Percentiles rank a stretch among this genome's conserved stretches.
phyloP scores from a whole-genome alignment of 2,329 filamentous ascomycete genomes.

The Scedosporium minutisporum region DNA sequence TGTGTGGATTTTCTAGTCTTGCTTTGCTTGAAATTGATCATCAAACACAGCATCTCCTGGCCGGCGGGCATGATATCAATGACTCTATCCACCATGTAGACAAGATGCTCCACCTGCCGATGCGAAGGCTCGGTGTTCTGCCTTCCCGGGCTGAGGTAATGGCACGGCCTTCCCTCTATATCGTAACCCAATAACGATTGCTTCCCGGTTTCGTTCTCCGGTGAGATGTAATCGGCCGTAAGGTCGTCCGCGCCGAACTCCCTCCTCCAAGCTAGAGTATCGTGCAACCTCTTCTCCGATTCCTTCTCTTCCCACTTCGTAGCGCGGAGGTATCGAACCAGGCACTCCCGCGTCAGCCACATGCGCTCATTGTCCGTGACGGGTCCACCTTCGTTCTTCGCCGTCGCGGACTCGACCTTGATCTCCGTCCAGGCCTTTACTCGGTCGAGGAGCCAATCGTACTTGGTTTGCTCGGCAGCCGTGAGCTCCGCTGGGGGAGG shows the following conservation, averaged over 20 bases:
- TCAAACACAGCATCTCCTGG: slow-evolving; percentile 75
- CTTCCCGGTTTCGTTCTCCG: slow-evolving; percentile 95
- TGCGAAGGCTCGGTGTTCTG: slow-evolving; percentile 88
- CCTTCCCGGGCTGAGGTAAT: slow-evolving; percentile 79
- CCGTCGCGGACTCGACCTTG: slow-evolving; percentile 35
- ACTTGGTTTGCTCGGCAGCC: slow-evolving; percentile 71
- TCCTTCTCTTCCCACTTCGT: slow-evolving; percentile 79
- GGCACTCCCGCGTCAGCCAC: slow-evolving; percentile 86
- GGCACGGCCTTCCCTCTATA: slow-evolving; percentile 72
- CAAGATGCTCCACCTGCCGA: slow-evolving; percentile 83
- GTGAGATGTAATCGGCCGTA: slow-evolving; percentile 78
- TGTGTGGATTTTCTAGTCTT: slow-evolving; percentile 63
- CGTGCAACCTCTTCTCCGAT: slow-evolving; percentile 67
- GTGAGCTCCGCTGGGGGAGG: slow-evolving; percentile 49
- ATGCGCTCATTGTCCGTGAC: slow-evolving; percentile 72
- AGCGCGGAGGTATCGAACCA: slow-evolving; percentile 85
- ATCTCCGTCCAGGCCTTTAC: slow-evolving; percentile 65
- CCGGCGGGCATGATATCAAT: slow-evolving; percentile 80
- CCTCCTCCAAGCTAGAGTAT: slow-evolving; percentile 77
- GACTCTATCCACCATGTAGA: slow-evolving; percentile 89
- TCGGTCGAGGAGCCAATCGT: slow-evolving; percentile 62
- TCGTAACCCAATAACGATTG: slow-evolving; percentile 86
- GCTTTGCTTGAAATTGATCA: slow-evolving; percentile 85
- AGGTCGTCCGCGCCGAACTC: slow-evolving; percentile 77
- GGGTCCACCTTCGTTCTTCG: slow-evolving; percentile 50